These are phyloP conservation scores for Coprinopsis sp. DNA, from an alignment of 768 basidiomycete genomes.

Conservation along the genomic window DNA sequence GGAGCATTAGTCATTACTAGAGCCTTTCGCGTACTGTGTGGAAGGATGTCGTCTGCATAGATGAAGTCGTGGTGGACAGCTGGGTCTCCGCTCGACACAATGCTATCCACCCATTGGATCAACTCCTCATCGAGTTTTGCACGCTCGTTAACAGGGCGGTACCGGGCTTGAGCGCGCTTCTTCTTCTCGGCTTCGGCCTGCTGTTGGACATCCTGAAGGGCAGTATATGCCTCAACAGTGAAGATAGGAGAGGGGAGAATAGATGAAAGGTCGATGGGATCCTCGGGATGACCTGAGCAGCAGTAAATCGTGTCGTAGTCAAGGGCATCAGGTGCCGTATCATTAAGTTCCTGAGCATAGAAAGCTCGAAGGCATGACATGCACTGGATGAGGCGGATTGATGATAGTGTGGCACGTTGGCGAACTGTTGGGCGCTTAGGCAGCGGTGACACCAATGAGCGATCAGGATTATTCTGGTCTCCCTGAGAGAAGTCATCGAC, in stretches of 20 bases:
- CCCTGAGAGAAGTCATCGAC: constrained; percentile 1
- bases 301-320: not conserved
- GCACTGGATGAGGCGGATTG: constrained; percentile 7
- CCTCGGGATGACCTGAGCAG: not conserved
- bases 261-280: not conserved
- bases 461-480: constrained; percentile 3
- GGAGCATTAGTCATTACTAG: constrained; percentile 12
- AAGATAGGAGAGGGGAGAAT: not conserved
- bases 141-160: constrained; percentile 14
- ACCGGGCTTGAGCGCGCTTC: not conserved
- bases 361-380: not conserved
- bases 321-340: not conserved
- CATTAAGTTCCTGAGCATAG: constrained; percentile 4
- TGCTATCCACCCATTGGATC: constrained; percentile 16
- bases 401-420: constrained; percentile 7
- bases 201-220: not conserved
- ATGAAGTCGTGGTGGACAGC: constrained; percentile 8
- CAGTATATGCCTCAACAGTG: constrained; percentile 1
- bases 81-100: not conserved
- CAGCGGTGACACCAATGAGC: constrained; percentile 2
- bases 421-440: constrained; percentile 3
- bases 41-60: constrained; percentile 19
- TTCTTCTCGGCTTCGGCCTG: not conserved
- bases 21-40: not conserved
- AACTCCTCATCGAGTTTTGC: constrained; percentile 11